Conservation (phyloP, 169 alveolate genomes). For the Theileria luwenshuni region DNA sequence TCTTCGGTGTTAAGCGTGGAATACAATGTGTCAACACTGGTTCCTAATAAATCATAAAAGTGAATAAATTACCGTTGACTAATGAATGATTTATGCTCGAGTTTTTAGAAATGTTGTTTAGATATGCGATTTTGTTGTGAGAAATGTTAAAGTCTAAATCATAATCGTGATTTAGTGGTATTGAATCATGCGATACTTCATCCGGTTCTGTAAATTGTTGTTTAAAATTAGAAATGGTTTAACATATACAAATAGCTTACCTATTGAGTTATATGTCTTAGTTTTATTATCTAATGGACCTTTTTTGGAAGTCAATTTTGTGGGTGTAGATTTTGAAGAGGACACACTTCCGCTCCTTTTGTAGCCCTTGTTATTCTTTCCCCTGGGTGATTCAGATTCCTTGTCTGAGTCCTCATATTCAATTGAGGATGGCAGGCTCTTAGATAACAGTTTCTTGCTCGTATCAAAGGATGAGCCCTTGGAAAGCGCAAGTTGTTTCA, state of each 20-base stretch:
- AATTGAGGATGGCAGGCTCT: not conserved
- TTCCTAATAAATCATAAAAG: not conserved
- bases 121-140: not conserved
- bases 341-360: constrained; percentile 5
- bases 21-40: constrained; percentile 7
- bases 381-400: constrained; percentile 12
- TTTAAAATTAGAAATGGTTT: too few relatives aligned
- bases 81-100: not conserved
- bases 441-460: not conserved
- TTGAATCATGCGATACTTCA: too few relatives aligned
- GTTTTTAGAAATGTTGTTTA: not conserved
- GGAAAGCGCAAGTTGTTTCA: constrained; percentile 5
- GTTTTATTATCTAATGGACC: not conserved
- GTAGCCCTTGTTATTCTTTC: not conserved
- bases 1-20: constrained; percentile 13
- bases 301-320: constrained; percentile 1
- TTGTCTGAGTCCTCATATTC: constrained; percentile 6
- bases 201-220: not conserved
- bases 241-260: too few relatives aligned
- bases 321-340: constrained; percentile 20
- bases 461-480: not conserved
- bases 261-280: not conserved
- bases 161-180: not conserved
- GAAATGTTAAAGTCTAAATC: not conserved
- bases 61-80: not conserved